Evolutionary conservation across 371 early-diverging fungal genomes (phyloP).

Genomic region (Synchytrium microbalum): DNA sequence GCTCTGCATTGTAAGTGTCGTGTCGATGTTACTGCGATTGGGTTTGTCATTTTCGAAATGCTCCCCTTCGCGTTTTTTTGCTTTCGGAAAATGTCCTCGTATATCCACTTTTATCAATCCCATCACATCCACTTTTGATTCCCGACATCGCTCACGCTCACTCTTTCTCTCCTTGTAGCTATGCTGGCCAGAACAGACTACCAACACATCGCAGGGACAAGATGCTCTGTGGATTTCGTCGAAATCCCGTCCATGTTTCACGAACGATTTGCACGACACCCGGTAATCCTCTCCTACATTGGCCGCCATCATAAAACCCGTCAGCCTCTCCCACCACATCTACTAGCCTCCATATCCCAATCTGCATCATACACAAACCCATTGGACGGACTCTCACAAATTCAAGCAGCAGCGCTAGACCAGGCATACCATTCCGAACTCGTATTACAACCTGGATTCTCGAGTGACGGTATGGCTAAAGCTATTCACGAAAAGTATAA

Average conservation of each 20-base stretch:
- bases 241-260: constrained; percentile 93
- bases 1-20: constrained; percentile 74
- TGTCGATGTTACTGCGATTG: background rate
- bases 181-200: constrained; percentile 90
- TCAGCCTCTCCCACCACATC: constrained; percentile 13
- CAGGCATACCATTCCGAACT: constrained; percentile 45
- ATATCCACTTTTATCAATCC: background rate
- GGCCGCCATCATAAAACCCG: constrained; percentile 61
- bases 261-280: constrained; percentile 80
- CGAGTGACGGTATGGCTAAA: constrained; percentile 40
- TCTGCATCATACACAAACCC: constrained; percentile 38
- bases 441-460: constrained; percentile 8
- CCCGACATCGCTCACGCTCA: too few relatives aligned
- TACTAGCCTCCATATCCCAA: constrained; percentile 18
- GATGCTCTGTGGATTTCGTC: constrained; percentile 91
- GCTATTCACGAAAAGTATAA: constrained; percentile 37
- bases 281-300: constrained; percentile 59
- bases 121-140: background rate
- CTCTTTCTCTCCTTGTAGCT: constrained; percentile 34
- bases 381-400: constrained; percentile 77
- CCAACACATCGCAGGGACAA: constrained; percentile 91
- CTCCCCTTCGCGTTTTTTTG: background rate
- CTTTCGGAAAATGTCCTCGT: background rate
- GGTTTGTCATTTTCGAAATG: background rate
- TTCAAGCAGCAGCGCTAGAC: constrained; percentile 81